Evolutionary conservation across 768 basidiomycete genomes (phyloP).

Genomic region (Russula ochroleuca): DNA sequence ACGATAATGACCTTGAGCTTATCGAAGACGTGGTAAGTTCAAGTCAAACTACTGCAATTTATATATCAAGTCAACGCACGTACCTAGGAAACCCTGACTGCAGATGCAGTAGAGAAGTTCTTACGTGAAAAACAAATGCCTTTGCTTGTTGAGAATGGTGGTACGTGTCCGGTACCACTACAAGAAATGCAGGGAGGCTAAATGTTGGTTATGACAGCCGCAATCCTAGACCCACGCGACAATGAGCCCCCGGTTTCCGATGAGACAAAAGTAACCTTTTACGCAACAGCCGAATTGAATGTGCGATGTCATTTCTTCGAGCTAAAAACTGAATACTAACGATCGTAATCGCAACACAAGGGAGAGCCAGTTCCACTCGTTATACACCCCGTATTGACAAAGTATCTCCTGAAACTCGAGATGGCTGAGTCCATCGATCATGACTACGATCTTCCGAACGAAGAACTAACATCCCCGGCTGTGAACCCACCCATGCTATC

Average conservation of each 20-base stretch:
- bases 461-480: conserved; percentile 7
- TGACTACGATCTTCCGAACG: conserved; percentile 8
- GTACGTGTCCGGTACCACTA: not conserved
- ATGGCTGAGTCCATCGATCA: not conserved
- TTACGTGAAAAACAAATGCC: not conserved
- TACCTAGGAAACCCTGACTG: not conserved
- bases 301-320: not conserved
- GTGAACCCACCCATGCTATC: not conserved
- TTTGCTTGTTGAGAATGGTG: conserved; percentile 9
- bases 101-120: conserved; percentile 7
- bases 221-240: not conserved
- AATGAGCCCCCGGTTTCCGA: conserved; percentile 5
- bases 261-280: not conserved
- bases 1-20: conserved; percentile 14
- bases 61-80: not conserved
- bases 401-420: conserved; percentile 17
- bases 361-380: conserved; percentile 6
- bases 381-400: conserved; percentile 5
- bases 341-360: not conserved
- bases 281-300: not conserved
- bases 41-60: not conserved
- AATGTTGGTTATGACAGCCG: conserved; percentile 2
- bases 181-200: not conserved
- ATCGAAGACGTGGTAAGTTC: conserved; percentile 12
- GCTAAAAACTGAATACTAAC: too few species aligned